phyloP scores from a whole-genome alignment of 768 basidiomycete species.

The Tricholoma furcatifolium region DNA sequence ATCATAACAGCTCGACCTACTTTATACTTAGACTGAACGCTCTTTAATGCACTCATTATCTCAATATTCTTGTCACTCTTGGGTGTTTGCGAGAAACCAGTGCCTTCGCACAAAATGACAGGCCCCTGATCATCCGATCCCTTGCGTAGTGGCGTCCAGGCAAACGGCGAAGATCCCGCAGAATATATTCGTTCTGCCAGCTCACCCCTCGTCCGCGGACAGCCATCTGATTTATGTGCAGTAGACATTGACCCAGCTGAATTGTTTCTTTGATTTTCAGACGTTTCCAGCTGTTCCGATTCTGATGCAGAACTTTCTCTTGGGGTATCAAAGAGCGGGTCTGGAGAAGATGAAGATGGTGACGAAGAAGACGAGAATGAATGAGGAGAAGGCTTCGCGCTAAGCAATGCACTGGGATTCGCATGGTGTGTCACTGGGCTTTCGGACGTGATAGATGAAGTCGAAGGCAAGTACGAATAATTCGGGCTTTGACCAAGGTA shows the following conservation, averaged over 20 bases:
- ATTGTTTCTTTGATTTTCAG: constrained; percentile 15
- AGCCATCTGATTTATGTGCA: constrained; percentile 19
- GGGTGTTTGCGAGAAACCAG: constrained; percentile 65
- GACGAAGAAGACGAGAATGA: constrained; percentile 43
- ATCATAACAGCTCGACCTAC: constrained; percentile 38
- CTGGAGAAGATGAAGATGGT: constrained; percentile 29
- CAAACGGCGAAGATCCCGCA: constrained; percentile 65
- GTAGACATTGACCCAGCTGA: neutral
- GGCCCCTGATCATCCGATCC: constrained; percentile 44
- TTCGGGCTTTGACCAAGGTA: constrained; percentile 31
- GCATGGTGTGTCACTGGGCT: constrained; percentile 58
- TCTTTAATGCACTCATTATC: constrained; percentile 77
- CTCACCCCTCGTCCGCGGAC: constrained; percentile 58
- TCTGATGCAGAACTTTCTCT: constrained; percentile 32
- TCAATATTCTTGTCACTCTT: constrained; percentile 75
- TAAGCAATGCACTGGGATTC: constrained; percentile 17
- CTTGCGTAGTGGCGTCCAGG: constrained; percentile 39
- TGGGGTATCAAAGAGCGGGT: constrained; percentile 34
- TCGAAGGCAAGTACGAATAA: constrained; percentile 29
- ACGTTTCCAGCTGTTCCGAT: constrained; percentile 21
- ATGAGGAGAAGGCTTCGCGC: constrained; percentile 17
- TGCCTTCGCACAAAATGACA: constrained; percentile 65
- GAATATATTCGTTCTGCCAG: constrained; percentile 46
- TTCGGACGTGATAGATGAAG: constrained; percentile 37
- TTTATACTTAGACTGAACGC: constrained; percentile 73